Conservation (phyloP, 306 rosid genomes). For the Castanea mollissima region DNA sequence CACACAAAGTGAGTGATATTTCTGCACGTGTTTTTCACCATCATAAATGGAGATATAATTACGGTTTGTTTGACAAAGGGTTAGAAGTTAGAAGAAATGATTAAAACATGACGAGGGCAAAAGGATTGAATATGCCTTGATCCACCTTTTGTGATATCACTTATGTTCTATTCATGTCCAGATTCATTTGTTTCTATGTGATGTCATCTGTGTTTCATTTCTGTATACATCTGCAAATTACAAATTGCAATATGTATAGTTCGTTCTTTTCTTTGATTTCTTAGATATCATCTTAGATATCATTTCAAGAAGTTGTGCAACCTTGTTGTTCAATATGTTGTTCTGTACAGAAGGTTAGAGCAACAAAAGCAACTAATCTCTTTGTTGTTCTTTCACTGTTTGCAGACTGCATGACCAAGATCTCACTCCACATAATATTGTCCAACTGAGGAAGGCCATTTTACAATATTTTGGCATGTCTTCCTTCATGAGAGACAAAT, state of each 20-base stretch:
- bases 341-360: neutral
- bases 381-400: slow-evolving; percentile 18
- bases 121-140: neutral
- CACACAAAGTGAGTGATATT: slow-evolving; percentile 66
- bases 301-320: neutral
- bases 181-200: neutral
- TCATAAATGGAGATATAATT: neutral
- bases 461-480: slow-evolving; percentile 45
- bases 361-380: neutral
- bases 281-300: too few relatives aligned
- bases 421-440: slow-evolving; percentile 43
- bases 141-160: neutral
- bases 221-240: neutral
- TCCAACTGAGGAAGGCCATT: slow-evolving; percentile 54
- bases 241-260: neutral
- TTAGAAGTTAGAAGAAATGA: neutral
- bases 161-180: neutral
- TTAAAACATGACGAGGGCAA: neutral
- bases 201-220: neutral
- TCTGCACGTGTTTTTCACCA: neutral
- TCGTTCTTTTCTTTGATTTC: too few relatives aligned
- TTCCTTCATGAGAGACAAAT: slow-evolving; percentile 39
- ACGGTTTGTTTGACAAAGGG: neutral
- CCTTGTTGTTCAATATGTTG: neutral
- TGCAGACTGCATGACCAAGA: slow-evolving; percentile 59